phyloP scores from a whole-genome alignment of 257 asterid species.

The Penstemon newberryi region DNA sequence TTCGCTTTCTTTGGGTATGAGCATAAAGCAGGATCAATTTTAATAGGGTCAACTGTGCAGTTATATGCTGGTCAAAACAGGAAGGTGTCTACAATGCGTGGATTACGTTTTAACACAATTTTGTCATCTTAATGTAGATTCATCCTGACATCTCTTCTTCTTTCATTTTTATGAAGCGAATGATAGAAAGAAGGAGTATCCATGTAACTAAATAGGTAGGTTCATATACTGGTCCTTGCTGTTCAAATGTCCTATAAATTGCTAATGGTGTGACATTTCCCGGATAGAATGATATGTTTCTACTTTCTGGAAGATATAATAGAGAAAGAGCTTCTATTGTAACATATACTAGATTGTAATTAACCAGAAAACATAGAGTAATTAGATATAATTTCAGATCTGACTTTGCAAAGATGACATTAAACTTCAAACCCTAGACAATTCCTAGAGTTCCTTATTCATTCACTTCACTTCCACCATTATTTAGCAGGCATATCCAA shows the following conservation, averaged over 20 bases:
- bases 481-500: not conserved
- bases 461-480: constrained; percentile 24
- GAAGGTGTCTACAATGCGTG: too few relatives aligned
- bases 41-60: too few relatives aligned
- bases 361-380: too few relatives aligned
- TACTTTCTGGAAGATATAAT: constrained; percentile 17
- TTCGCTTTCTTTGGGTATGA: too few relatives aligned
- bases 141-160: not conserved
- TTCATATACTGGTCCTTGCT: not conserved
- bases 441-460: not conserved
- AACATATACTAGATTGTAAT: too few relatives aligned
- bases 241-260: not conserved
- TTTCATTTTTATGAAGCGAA: constrained; percentile 2
- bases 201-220: constrained; percentile 19
- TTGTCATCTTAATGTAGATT: too few relatives aligned
- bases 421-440: constrained; percentile 19
- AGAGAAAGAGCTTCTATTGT: not conserved
- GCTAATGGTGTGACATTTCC: constrained; percentile 15
- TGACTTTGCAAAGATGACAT: not conserved
- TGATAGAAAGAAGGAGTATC: not conserved
- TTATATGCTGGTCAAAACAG: too few relatives aligned
- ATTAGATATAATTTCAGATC: not conserved
- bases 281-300: not conserved
- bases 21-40: too few relatives aligned
- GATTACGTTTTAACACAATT: too few relatives aligned